phyloP scores from a whole-genome alignment of 1,139 yeast genomes.

The Entelexis sorbosivorans region DNA sequence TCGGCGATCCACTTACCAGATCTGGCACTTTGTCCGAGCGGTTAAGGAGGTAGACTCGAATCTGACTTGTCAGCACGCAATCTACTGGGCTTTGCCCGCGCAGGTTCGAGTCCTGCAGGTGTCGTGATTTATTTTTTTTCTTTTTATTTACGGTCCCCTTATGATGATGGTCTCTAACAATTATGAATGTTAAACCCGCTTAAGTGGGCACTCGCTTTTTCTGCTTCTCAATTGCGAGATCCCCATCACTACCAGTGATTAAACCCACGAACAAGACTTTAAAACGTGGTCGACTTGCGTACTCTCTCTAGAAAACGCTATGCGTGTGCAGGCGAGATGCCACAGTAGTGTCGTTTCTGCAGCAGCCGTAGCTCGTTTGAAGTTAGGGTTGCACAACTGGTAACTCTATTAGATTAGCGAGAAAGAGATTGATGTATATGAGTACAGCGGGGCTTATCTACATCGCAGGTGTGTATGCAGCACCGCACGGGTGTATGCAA shows the following conservation, averaged over 20 bases:
- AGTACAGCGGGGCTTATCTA: not conserved
- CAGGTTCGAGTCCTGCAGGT: slow-evolving; percentile 86
- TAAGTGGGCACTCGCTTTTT: too few relatives aligned
- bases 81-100: slow-evolving; percentile 69
- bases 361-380: not conserved
- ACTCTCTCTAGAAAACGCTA: too few relatives aligned
- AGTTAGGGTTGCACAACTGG: not conserved
- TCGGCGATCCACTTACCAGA: not conserved
- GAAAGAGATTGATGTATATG: too few relatives aligned
- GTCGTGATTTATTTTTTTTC: slow-evolving; percentile 38
- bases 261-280: too few relatives aligned
- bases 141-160: not conserved
- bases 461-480: not conserved
- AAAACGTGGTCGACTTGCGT: too few relatives aligned
- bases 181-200: too few relatives aligned
- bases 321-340: too few relatives aligned
- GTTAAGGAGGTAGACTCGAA: slow-evolving; percentile 24
- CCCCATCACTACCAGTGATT: too few relatives aligned
- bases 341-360: not conserved
- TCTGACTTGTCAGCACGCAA: slow-evolving; percentile 11
- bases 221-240: too few relatives aligned
- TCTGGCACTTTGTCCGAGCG: slow-evolving; percentile 23
- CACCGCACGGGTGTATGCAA: too few relatives aligned
- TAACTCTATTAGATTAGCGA: not conserved
- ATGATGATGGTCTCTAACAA: not conserved